Conservation (phyloP, 116 monocot species). For the Zostera marina region DNA sequence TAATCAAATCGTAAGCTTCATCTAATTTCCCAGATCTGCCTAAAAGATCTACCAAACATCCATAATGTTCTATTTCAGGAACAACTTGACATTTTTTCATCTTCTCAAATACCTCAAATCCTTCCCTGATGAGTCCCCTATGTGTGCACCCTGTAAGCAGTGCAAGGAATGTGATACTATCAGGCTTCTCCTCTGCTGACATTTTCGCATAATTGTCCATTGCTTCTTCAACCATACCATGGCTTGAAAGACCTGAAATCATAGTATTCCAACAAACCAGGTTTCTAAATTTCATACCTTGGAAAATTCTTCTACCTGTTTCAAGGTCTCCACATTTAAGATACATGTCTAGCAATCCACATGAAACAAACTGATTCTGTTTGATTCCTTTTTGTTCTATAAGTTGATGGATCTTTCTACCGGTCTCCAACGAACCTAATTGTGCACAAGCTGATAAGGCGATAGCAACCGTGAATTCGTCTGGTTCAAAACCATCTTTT, state of each 20-base stretch:
- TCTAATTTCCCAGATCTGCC: constrained; percentile 41
- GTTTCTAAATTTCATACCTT: constrained; percentile 22
- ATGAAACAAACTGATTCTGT: constrained; percentile 28
- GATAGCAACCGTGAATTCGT: constrained; percentile 30
- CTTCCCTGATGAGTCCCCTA: constrained; percentile 42
- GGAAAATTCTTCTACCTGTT: constrained; percentile 23
- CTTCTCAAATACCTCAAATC: constrained; percentile 21
- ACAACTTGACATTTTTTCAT: constrained; percentile 18
- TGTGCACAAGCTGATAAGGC: constrained; percentile 48
- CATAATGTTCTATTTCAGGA: constrained; percentile 43
- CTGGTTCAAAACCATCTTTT: constrained; percentile 25
- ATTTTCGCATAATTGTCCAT: constrained; percentile 29
- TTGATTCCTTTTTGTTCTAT: constrained; percentile 18
- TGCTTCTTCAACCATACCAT: constrained; percentile 30
- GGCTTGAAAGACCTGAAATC: constrained; percentile 50
- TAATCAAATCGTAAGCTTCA: constrained; percentile 47
- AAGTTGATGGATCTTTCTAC: constrained; percentile 26
- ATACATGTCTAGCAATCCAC: constrained; percentile 59
- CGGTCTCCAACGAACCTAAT: constrained; percentile 20
- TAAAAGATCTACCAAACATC: constrained; percentile 52
- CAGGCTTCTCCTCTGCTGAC: constrained; percentile 33
- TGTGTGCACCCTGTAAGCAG: constrained; percentile 42
- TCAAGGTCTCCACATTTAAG: constrained; percentile 60
- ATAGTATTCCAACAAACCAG: constrained; percentile 41
- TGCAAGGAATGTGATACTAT: constrained; percentile 31